Evolutionary conservation across 768 basidiomycete species (phyloP), one percentile per base, ranked within the genome.

Genomic region (Dentipellis fragilis): DNA sequence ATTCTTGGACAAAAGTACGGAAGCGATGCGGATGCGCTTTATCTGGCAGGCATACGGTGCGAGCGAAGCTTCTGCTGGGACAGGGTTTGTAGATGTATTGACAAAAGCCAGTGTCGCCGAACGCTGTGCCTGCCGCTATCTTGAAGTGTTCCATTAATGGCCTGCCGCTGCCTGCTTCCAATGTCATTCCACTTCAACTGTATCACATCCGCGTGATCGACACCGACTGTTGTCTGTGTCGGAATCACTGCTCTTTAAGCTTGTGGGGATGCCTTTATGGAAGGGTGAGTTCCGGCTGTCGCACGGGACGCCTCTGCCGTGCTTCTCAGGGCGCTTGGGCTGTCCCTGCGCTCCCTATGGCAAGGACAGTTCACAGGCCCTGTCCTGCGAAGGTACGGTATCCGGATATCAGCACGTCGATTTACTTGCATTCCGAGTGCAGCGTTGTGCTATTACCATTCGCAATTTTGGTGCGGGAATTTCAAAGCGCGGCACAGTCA

Each of bases 31-130:
- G 29, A 29, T n/a, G 46, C 51, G 38, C 14, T 42, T 19, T 19
- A 19, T 42, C 40, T 42, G 40, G 40, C 14, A 42, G 29, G 29
- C 29, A 29, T 29, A 29, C 29, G 29, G 29, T 29, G 29, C 29
- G 29, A 29, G 29, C 40, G 14, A 19, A 14, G 40, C 19, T 42
- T 19, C 29, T 49, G 19, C 48, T 21, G 48, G 16, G 22, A 4
- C 34, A 36, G 51, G 39, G 51, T 58, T 51, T 52, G 54, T 59
- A 59, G 52, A 61, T 54, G 57, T 56, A 60, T 52, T 38, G 37
- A 51, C 17, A 29, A 35, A 17, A 45, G 42, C n/a, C 42, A 45
- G 8, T 49, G 48, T 22, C 22, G 51, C 16, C 2, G 37, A 16
- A 35, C 7, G 23, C 51, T 35, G 48, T 29, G 29, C 22, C 14